Percentiles rank a stretch among this genome's conserved stretches.
phyloP scores from a whole-genome alignment of 805 yeast genomes.

The Wickerhamomyces queroliae region DNA sequence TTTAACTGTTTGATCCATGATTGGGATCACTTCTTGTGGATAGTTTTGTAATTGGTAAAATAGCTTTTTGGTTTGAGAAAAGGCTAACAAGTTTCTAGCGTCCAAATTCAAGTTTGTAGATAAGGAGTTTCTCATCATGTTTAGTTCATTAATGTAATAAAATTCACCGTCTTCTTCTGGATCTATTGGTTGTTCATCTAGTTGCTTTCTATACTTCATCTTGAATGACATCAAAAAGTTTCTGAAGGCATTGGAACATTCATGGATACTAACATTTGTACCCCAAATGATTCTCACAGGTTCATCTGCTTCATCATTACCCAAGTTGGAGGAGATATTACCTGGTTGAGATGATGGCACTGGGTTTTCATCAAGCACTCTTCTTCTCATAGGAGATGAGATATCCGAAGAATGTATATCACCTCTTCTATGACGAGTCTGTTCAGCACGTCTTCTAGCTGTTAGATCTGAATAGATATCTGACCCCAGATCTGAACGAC shows the following conservation, averaged over 20 bases:
- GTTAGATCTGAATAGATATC: conserved; percentile 41
- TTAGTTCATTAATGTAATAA: conserved; percentile 68
- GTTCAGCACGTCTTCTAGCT: conserved; percentile 36
- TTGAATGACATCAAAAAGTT: conserved; percentile 83
- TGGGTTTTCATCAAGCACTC: conserved; percentile 46
- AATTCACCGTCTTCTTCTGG: conserved; percentile 62
- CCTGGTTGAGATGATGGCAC: conserved; percentile 22
- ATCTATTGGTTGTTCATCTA: conserved; percentile 31
- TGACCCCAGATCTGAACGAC: conserved; percentile 27
- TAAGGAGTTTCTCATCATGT: conserved; percentile 72
- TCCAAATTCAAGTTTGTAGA: conserved; percentile 82
- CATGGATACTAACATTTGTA: conserved; percentile 90
- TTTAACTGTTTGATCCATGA: conserved; percentile 94
- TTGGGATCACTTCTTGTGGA: conserved; percentile 95
- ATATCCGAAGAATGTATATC: conserved; percentile 70
- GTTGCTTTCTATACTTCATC: conserved; percentile 57
- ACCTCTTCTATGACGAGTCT: conserved; percentile 56
- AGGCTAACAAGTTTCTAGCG: conserved; percentile 71
- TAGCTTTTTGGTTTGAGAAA: conserved; percentile 67
- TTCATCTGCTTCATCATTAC: conserved; percentile 43
- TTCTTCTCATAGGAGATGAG: conserved; percentile 64
- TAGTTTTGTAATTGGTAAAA: conserved; percentile 84
- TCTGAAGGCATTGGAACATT: conserved; percentile 74
- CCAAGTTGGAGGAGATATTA: conserved; percentile 11
- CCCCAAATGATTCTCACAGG: conserved; percentile 97